Conservation (phyloP, 169 alveolate genomes). For the Sarcocystis neurona region DNA sequence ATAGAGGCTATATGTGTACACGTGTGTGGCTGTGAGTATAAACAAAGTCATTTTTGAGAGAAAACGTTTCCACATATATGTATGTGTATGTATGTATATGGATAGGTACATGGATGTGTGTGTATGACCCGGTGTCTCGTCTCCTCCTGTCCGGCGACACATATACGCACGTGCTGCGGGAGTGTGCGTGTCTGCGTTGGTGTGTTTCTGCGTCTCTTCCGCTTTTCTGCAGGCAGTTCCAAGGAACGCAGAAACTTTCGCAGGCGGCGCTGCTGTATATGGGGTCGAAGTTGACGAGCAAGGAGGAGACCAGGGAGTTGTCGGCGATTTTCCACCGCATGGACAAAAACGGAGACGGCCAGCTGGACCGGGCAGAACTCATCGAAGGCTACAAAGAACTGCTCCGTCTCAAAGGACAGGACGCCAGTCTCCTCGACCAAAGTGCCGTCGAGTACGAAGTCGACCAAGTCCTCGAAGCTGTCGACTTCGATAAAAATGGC, state of each 20-base stretch:
- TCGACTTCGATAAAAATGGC: conserved; percentile 89
- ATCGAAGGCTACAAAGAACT: conserved; percentile 85
- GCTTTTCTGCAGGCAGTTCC: conserved; percentile 72
- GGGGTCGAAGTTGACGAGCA: conserved; percentile 89
- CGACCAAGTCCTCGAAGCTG: conserved; percentile 80
- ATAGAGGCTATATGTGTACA: too few species aligned
- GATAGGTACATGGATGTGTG: neutral
- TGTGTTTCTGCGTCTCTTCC: neutral
- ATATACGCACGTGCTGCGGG: neutral
- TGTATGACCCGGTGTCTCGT: neutral
- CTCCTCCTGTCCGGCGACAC: neutral
- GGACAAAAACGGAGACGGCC: conserved; percentile 88
- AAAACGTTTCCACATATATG: neutral
- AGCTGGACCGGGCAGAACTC: conserved; percentile 77
- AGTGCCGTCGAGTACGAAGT: conserved; percentile 84
- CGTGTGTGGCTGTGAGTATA: too few species aligned
- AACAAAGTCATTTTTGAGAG: neutral
- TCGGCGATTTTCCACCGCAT: conserved; percentile 87
- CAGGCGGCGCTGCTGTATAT: conserved; percentile 90
- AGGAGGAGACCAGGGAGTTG: conserved; percentile 87
- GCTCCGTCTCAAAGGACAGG: conserved; percentile 80
- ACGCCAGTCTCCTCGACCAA: conserved; percentile 73
- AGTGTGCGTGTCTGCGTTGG: neutral
- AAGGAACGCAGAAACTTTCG: conserved; percentile 86
- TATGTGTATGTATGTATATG: neutral